Base-by-base conservation (phyloP, 2,329 filamentous ascomycete genomes). In the Sarocladium strictum region DNA sequence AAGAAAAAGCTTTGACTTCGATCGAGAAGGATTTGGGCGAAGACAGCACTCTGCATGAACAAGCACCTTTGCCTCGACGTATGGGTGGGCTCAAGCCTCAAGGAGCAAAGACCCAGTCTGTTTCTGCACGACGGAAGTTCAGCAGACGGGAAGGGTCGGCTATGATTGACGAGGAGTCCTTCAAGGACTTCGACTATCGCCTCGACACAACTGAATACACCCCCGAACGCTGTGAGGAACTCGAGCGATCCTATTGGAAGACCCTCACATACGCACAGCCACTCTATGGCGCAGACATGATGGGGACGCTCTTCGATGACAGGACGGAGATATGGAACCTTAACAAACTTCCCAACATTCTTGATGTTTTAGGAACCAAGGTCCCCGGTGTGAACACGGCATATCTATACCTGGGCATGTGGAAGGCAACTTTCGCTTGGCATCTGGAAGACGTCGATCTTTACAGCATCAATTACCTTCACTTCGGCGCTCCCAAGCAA, bases 391-490 rank as follows among this genome's bases (percentile, higher is more conserved):
- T 99, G 65, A 99, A 99, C 65, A 99, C 93, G 1, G 93, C 94
- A 2, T 99, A 99, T 66, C 81, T 99, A 1, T 99, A 99, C 66
- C 79, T 99, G 57, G 94, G 94, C 41, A 99, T 99, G 94, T 99
- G 94, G 94, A 97, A 97, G 71, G 93, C 94, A 12, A 97, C 94
- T 0, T 99, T 99, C 68, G 94, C 94, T 9, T 99, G 94, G 94
- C 94, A 99, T 79, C 75, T 99, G 53, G 94, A 99, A 68, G 94
- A 99, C 67, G 93, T 99, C 40, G 94, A 99, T 73, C 81, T 99
- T 3, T 99, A 99, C 83, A 97, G 92, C 69, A 99, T 99, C 79
- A 99, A 99, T 74, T 99, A 97, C 69, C 91, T 99, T 57, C 94
- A 99, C 66, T 99, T 99, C 68, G 94, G 94, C 54, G 94, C 94